Percentiles rank a stretch among this genome's conserved stretches.
phyloP scores from a whole-genome alignment of 768 basidiomycete genomes.

The Mycena haematopus region DNA sequence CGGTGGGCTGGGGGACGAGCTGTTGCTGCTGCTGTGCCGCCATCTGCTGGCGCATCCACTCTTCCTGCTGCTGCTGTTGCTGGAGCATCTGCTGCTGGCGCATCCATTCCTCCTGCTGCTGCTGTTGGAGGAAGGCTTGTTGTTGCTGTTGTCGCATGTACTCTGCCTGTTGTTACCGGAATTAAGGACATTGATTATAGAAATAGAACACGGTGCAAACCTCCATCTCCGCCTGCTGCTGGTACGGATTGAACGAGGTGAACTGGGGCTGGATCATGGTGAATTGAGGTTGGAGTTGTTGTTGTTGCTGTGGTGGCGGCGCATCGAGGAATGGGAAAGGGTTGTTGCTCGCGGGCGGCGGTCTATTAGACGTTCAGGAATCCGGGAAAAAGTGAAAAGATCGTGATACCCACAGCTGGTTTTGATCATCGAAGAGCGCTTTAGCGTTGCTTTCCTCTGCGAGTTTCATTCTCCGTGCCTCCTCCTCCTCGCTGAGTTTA shows the following conservation, averaged over 20 bases:
- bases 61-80: conserved; percentile 61
- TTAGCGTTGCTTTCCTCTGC: conserved; percentile 76
- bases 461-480: conserved; percentile 72
- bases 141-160: conserved; percentile 68
- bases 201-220: conserved; percentile 49
- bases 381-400: conserved; percentile 6
- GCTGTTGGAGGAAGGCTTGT: conserved; percentile 41
- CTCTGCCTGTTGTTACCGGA: conserved; percentile 57
- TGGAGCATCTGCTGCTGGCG: conserved; percentile 51
- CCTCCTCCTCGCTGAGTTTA: conserved; percentile 89
- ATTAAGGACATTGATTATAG: not conserved
- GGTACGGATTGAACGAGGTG: conserved; percentile 93
- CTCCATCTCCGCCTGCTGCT: conserved; percentile 92
- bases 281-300: conserved; percentile 74
- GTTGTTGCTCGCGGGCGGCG: conserved; percentile 49
- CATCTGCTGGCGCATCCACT: conserved; percentile 29
- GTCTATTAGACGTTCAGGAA: conserved; percentile 33
- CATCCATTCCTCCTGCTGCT: conserved; percentile 54
- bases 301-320: conserved; percentile 51
- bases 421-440: conserved; percentile 85
- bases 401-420: conserved; percentile 66
- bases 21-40: conserved; percentile 43
- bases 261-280: conserved; percentile 83
- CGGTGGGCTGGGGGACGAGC: conserved; percentile 67
- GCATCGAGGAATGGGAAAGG: conserved; percentile 71